Evolutionary conservation across 2,329 filamentous ascomycete genomes (phyloP), one percentile per base, ranked within the genome.

Genomic region (Aspergillus unguis): DNA sequence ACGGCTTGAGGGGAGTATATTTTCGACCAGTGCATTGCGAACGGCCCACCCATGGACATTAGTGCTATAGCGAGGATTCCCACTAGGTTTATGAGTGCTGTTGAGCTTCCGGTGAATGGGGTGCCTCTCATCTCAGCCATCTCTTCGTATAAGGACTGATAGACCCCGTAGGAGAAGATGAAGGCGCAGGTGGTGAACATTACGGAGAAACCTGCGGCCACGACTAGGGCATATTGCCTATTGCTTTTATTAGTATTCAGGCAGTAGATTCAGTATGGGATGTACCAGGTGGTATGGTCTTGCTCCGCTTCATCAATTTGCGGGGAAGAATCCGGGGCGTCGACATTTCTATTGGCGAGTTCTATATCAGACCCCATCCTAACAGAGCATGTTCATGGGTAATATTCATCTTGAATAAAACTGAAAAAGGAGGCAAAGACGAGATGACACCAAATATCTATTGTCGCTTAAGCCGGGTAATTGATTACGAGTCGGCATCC

Each of bases 101-200:
- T 60, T 1, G 62, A 65, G 5, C 64, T 63, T 7, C 64, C 63
- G 1, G 63, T 64, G 51, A 75, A 76, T 2, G 72, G 71, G 0
- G 61, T 68, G 17, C 49, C 42, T 23, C 56, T 37, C 17, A 61
- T 45, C 26, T 48, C 50, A n/a, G 62, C 54, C 62, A 73, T 63
- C 29, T 66, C 60, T 54, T 73, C 68, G 44, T 75, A 75, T 6
- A 73, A 65, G 2, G 66, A 70, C 59, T 75, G 70, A 47, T 73
- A 75, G 29, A 75, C 68, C 10, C 72, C 72, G 44, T 71, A 75
- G n/a, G 68, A 62, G 55, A 75, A 75, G 45, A 68, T 64, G 10
- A 73, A 62, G 8, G 68, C 69, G 49, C 70, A 71, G 29, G 62
- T 66, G n/a, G 68, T 71, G 49, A 71, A 67, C 56, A 67, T 71